These are phyloP conservation scores for Tylopilus balloui DNA, from an alignment of 768 basidiomycete species.

Conservation along the genomic window DNA sequence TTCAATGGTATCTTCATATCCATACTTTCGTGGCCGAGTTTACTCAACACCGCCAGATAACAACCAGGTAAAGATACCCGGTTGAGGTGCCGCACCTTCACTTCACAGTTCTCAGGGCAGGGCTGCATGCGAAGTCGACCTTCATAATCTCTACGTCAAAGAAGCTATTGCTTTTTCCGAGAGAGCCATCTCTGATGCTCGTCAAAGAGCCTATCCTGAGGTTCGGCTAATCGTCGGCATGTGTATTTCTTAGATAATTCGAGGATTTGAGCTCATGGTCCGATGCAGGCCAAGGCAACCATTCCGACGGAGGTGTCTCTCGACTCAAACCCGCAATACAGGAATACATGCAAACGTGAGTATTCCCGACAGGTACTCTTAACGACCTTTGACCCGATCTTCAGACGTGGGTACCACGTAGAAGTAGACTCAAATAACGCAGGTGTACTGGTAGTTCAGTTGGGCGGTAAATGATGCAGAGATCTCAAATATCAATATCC, in stretches of 20 bases:
- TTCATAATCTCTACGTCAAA: slow-evolving; percentile 90
- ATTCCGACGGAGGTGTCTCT: slow-evolving; percentile 69
- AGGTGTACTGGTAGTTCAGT: slow-evolving; percentile 76
- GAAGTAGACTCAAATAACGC: slow-evolving; percentile 75
- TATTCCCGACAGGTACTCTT: neutral
- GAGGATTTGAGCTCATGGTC: neutral
- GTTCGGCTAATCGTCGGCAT: slow-evolving; percentile 81
- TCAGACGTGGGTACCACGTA: slow-evolving; percentile 65
- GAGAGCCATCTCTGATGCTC: slow-evolving; percentile 62
- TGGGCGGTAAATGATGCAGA: neutral
- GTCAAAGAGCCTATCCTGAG: slow-evolving; percentile 52
- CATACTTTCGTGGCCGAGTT: neutral
- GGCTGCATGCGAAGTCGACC: slow-evolving; percentile 67
- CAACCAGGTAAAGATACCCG: slow-evolving; percentile 49
- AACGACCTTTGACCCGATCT: neutral
- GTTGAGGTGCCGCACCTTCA: neutral
- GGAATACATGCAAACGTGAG: slow-evolving; percentile 71
- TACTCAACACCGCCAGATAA: slow-evolving; percentile 47
- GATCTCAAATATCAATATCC: too few species aligned
- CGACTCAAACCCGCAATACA: slow-evolving; percentile 91
- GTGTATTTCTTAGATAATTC: slow-evolving; percentile 22
- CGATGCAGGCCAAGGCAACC: slow-evolving; percentile 77
- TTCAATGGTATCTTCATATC: slow-evolving; percentile 47
- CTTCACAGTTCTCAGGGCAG: slow-evolving; percentile 43
- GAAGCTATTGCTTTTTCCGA: slow-evolving; percentile 81